Evolutionary conservation across 2,329 filamentous ascomycete genomes (phyloP), one percentile per base, ranked within the genome.

Genomic region (Talaromyces sp.): DNA sequence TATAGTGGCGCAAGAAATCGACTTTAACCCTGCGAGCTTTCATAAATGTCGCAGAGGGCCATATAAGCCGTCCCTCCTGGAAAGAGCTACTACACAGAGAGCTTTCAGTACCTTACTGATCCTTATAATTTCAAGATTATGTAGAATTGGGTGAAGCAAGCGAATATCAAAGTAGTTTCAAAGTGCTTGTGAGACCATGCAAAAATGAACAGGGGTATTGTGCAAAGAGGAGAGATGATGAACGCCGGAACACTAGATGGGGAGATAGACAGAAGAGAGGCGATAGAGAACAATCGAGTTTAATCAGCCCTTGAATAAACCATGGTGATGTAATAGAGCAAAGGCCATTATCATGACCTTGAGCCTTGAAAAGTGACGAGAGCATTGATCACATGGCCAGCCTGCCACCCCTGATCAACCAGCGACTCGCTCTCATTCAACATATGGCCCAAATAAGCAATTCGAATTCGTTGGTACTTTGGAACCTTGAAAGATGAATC

Each of bases 401-500:
- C 80, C 63, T 86, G 83, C 89, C 90, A 96, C 44, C 88, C 88
- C 62, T 94, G 88, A 3, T 82, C 80, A 40, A 78, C 71, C 16
- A 96, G 71, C 1, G 86, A 80, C 17, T 82, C 69, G 49, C 80
- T 80, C 58, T 93, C 89, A 59, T 86, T 85, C 41, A 96, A 80
- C 46, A 92, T 83, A 68, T 86, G 90, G 61, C 92, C 92, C 72
- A 94, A 81, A 70, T 96, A 95, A 17, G 85, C 86, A 54, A 96
- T 82, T 49, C 85, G 84, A 46, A 96, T 77, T 43, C 79, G 82
- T 56, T 83, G 84, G 40, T 76, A 77, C 7, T 77, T 68, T 2
- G 80, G 71, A 29, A 92, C 75, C 87, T 88, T 42, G 61, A 47
- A 22, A 46, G 3, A 13, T 19, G 13, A 52, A 22, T 9, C 2